Evolutionary conservation across 2,329 filamentous ascomycete genomes (phyloP), one percentile per base, ranked within the genome.

Genomic region (Sporothrix dimorphospora): DNA sequence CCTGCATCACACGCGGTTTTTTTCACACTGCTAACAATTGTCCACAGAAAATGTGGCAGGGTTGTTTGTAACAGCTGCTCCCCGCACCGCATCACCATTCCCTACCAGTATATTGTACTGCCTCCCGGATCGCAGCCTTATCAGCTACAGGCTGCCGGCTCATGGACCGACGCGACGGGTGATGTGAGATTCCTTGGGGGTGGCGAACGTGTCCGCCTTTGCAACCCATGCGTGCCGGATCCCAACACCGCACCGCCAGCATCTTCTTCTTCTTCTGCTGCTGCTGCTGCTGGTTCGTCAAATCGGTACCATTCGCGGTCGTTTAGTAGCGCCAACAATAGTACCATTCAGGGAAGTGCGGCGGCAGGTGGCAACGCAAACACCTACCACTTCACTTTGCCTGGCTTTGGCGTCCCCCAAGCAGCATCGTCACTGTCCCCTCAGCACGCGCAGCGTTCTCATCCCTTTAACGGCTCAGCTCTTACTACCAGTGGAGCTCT

Each of bases 11-110:
- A 70, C 73, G 21, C 65, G 40, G 40, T 21, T n/a, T 3, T 6
- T 7, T 49, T 66, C 16, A 19, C 21, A 21, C 11, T 11, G 45
- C 42, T 57, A 61, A 65, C 66, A 30, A 38, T 68, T 21, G 27
- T 47, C 1, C 16, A 12, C 38, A 92, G 91, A 76, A 98, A 97
- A 87, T 98, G 95, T 79, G 95, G 95, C 61, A 87, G 94, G 74
- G 94, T 98, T 9, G 95, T 98, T 30, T 98, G 95, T 81, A 90
- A 91, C 72, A 86, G 89, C 24, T 98, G 95, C 82, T 98, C 95
- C 2, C 95, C 95, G 3, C 95, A 98, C 81, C 89, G 94, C 74
- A 98, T 98, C 79, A 97, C 93, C 3, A 98, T 98, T 75, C 95
- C 95, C 0, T 89, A 94, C 75, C 93, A 96, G 79, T 98, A 93